phyloP scores from a whole-genome alignment of 495 filamentous ascomycete genomes.

The Aspergillus diversus region DNA sequence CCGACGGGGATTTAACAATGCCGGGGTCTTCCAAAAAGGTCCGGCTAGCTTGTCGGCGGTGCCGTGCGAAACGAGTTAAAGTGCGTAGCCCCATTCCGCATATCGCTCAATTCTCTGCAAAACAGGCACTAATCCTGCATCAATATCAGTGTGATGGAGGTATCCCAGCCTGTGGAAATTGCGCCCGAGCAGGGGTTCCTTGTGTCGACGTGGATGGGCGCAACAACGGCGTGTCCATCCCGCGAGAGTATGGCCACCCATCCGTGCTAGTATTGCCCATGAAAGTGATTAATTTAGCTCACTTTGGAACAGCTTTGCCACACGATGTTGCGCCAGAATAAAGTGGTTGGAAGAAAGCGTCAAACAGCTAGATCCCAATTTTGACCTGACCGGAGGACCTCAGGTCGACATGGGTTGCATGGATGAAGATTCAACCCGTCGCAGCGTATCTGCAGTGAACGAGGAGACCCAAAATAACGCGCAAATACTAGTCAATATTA shows the following conservation, averaged over 20 bases:
- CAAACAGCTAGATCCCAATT: constrained; percentile 20
- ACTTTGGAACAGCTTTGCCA: constrained; percentile 18
- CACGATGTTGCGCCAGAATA: constrained; percentile 27
- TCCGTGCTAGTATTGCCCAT: not conserved
- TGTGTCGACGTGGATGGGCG: constrained; percentile 31
- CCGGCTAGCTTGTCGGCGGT: constrained; percentile 28
- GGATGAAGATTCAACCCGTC: not conserved
- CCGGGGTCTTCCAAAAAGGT: constrained; percentile 23
- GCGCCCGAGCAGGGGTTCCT: constrained; percentile 27
- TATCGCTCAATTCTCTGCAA: not conserved
- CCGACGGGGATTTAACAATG: not conserved
- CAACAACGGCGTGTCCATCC: constrained; percentile 29
- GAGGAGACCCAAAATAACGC: not conserved
- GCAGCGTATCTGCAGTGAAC: not conserved
- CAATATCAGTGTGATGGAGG: constrained; percentile 28
- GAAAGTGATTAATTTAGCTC: not conserved
- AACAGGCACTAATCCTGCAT: not conserved
- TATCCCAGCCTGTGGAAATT: constrained; percentile 31
- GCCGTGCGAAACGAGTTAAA: constrained; percentile 30
- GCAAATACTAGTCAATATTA: not conserved
- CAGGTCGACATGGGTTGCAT: constrained; percentile 17
- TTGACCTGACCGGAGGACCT: constrained; percentile 27
- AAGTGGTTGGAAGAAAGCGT: constrained; percentile 30
- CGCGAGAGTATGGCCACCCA: constrained; percentile 21
- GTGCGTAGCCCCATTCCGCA: constrained; percentile 8